These are phyloP conservation scores for Eleusine coracana DNA, from an alignment of 176 grass and related monocot genomes.

Conservation along the genomic window DNA sequence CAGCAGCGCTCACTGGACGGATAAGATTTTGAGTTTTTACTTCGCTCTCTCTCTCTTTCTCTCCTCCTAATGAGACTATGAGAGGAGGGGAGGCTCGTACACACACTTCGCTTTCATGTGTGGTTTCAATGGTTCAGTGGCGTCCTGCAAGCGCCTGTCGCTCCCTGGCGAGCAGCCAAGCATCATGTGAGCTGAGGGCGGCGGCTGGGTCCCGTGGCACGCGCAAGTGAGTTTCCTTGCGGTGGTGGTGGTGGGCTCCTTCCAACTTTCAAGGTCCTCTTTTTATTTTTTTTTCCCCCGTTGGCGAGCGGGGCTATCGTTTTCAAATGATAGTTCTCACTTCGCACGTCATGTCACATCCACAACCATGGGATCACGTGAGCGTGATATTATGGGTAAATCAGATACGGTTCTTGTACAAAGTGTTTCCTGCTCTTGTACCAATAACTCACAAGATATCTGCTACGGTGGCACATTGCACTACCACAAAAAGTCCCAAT, in stretches of 20 bases:
- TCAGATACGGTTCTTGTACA: too few species aligned
- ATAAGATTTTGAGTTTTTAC: background rate
- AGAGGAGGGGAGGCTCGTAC: background rate
- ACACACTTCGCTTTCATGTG: background rate
- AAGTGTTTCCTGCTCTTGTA: too few species aligned
- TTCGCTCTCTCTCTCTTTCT: background rate
- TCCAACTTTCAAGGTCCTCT: too few species aligned
- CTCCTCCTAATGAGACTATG: background rate
- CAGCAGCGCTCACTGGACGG: background rate
- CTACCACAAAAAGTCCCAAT: too few species aligned
- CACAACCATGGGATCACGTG: background rate
- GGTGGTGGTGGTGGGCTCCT: too few species aligned
- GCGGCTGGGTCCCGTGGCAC: background rate
- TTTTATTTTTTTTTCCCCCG: too few species aligned
- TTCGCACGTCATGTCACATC: too few species aligned
- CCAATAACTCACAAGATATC: too few species aligned
- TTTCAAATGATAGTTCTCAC: background rate
- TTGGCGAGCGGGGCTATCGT: background rate
- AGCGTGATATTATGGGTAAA: background rate
- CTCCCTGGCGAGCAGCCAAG: slow-evolving; percentile 14
- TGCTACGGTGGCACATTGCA: too few species aligned
- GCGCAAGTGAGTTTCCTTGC: too few species aligned
- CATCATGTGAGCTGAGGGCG: slow-evolving; percentile 28
- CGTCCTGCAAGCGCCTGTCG: background rate
- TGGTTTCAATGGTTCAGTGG: background rate